A percentile compares a stretch with the other conserved stretches of the same genome.
Conservation (phyloP, 2,329 filamentous ascomycete species). For the Aspergillus ustus region DNA sequence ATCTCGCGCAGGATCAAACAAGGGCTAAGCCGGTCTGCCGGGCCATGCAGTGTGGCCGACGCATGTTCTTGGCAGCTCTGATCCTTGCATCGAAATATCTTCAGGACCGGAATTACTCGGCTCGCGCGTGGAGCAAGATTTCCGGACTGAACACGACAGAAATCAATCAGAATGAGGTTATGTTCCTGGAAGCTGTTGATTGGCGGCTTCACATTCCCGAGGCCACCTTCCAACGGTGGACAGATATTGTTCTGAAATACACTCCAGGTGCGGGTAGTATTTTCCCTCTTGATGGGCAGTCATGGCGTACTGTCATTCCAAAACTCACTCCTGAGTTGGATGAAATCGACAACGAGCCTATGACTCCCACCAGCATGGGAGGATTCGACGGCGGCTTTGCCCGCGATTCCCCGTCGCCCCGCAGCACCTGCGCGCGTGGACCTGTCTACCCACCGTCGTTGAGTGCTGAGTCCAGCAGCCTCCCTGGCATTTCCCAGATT, state of each 20-base stretch:
- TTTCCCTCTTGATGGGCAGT: constrained; percentile 39
- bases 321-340: constrained; percentile 63
- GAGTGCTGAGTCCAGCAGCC: constrained; percentile 36
- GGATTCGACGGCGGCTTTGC: constrained; percentile 31
- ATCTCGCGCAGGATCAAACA: constrained; percentile 85
- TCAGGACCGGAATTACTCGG: constrained; percentile 97
- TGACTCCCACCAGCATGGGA: constrained; percentile 33
- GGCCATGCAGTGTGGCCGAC: constrained; percentile 90
- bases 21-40: constrained; percentile 73
- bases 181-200: constrained; percentile 85
- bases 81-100: constrained; percentile 98
- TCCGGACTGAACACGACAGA: constrained; percentile 91
- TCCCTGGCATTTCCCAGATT: constrained; percentile 41
- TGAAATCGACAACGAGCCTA: constrained; percentile 46
- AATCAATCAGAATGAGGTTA: constrained; percentile 96
- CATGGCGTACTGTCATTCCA: constrained; percentile 57
- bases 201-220: constrained; percentile 96
- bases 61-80: constrained; percentile 94
- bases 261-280: constrained; percentile 63
- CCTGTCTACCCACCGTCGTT: constrained; percentile 18
- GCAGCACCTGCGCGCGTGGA: constrained; percentile 20
- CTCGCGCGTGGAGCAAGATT: constrained; percentile 98
- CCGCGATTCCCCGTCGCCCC: constrained; percentile 38
- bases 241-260: constrained; percentile 85
- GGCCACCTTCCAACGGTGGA: constrained; percentile 87